Conservation (phyloP, 78 protist genomes). For the Dictyostelium intermedium region DNA sequence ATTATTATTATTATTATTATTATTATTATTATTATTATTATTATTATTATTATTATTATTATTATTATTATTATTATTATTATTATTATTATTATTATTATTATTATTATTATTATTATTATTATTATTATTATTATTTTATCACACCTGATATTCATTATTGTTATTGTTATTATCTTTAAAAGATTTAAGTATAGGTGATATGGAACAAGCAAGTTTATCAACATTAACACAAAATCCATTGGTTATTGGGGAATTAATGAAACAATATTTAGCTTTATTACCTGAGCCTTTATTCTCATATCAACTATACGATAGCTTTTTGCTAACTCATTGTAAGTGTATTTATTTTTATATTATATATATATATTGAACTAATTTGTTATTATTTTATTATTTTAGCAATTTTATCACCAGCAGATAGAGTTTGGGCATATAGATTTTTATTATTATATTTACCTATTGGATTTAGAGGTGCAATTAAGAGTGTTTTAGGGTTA, state of each 20-base stretch:
- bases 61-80: neutral
- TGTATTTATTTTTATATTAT: neutral
- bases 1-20: neutral
- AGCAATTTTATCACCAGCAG: slow-evolving; percentile 58
- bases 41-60: neutral
- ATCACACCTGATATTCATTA: too few species aligned
- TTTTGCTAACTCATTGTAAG: slow-evolving; percentile 62
- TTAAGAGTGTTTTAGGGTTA: slow-evolving; percentile 19
- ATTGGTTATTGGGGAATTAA: slow-evolving; percentile 37
- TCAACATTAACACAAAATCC: slow-evolving; percentile 63
- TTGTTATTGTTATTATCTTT: neutral
- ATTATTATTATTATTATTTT: neutral
- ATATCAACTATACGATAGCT: slow-evolving; percentile 59
- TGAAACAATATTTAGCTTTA: slow-evolving; percentile 43
- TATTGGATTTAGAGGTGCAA: slow-evolving; percentile 55
- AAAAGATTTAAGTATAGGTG: slow-evolving; percentile 54
- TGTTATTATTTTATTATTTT: neutral
- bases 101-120: too few species aligned
- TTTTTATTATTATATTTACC: slow-evolving; percentile 65
- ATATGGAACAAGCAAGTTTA: slow-evolving; percentile 47
- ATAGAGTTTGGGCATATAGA: slow-evolving; percentile 76
- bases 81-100: neutral
- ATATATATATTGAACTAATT: neutral
- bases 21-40: neutral
- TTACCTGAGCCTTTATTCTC: slow-evolving; percentile 71